Evolutionary conservation across 2,329 filamentous ascomycete genomes (phyloP).

Genomic region (Aspergillus hortae): DNA sequence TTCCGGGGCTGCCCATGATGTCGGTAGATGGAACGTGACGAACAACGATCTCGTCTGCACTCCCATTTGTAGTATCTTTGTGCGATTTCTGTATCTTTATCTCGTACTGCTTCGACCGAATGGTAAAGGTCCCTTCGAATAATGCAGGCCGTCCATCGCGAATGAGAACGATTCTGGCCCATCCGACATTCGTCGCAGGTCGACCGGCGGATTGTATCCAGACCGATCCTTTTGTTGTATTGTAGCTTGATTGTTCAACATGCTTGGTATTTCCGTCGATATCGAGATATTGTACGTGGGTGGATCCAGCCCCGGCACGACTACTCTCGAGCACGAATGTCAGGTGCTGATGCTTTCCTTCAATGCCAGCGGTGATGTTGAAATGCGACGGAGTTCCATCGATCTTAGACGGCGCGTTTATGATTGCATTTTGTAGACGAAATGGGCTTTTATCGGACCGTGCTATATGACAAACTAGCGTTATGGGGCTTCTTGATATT

Average conservation of each 20-base stretch:
- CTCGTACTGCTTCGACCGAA: constrained; percentile 3
- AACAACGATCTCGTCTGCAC: not conserved
- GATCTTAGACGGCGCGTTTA: not conserved
- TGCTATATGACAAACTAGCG: not conserved
- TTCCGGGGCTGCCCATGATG: not conserved
- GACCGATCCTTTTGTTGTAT: constrained; percentile 4
- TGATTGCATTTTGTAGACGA: not conserved
- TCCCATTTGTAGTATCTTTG: not conserved
- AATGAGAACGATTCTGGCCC: not conserved
- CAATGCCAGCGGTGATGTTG: constrained; percentile 4
- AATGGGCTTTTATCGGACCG: not conserved
- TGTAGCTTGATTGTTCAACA: not conserved
- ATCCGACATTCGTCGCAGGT: not conserved
- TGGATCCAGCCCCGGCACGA: not conserved
- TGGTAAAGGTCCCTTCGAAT: constrained; percentile 6
- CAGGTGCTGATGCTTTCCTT: not conserved
- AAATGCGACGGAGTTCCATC: not conserved
- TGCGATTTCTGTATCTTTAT: constrained; percentile 1
- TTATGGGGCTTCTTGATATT: not conserved
- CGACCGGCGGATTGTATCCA: not conserved
- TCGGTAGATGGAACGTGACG: not conserved
- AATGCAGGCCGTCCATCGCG: not conserved
- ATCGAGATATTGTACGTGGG: constrained; percentile 5
- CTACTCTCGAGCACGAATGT: constrained; percentile 5
- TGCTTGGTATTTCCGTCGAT: not conserved